Conservation (phyloP, 1,284 basidiomycete species). For the Pseudozyma sp. region DNA sequence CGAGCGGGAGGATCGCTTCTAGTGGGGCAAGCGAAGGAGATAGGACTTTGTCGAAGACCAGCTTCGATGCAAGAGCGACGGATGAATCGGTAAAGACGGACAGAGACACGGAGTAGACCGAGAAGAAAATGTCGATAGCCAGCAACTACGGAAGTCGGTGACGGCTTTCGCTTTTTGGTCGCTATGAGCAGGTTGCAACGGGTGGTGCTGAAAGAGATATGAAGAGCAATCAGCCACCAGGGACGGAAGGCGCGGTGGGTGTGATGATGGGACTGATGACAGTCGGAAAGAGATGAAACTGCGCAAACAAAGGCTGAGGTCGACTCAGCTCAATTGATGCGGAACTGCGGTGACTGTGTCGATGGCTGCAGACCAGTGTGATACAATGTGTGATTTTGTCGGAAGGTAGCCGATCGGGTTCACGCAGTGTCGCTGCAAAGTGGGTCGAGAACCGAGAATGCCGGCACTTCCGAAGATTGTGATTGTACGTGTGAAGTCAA, state of each 20-base stretch:
- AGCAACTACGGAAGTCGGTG: neutral
- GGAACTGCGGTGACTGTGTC: neutral
- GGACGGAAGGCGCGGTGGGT: neutral
- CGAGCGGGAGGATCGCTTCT: neutral
- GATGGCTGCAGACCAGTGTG: neutral
- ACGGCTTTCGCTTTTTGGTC: no score
- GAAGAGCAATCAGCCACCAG: neutral
- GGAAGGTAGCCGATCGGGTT: neutral
- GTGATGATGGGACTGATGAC: neutral
- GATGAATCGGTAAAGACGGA: conserved; percentile 1
- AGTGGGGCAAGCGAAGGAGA: neutral
- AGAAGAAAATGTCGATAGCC: neutral
- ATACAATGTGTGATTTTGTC: neutral
- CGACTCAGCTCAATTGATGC: neutral
- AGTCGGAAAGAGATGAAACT: neutral
- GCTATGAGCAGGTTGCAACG: neutral
- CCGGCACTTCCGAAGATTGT: neutral
- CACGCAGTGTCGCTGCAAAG: no score
- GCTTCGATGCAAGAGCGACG: conserved; percentile 19
- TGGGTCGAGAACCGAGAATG: neutral
- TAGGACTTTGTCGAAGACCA: conserved; percentile 24
- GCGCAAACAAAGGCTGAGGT: neutral
- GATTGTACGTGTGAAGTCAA: neutral
- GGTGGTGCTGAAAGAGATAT: neutral
- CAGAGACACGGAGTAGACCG: neutral